Evolutionary conservation across 2,329 filamentous ascomycete genomes (phyloP), one percentile per base, ranked within the genome.

Genomic region (Tolypocladium capitatum): DNA sequence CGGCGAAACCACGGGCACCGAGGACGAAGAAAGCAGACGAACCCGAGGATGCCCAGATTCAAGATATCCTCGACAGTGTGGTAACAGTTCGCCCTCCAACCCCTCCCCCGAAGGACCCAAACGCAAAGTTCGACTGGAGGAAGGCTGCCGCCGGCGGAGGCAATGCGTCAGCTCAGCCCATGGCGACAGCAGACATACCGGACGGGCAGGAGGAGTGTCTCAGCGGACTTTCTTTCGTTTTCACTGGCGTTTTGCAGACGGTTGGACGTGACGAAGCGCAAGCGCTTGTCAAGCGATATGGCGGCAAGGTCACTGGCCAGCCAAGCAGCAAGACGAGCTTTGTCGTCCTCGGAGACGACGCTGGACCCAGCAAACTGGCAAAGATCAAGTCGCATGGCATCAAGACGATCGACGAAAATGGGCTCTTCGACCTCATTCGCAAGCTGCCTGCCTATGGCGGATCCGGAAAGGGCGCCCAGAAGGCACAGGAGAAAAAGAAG

Each of bases 261-360:
- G 77, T 97, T 48, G 82, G 85, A 41, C 81, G 92, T 51, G 89
- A 94, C 6, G 89, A 95, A 57, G 91, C 80, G 1, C 83, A 90
- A 54, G 81, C 78, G 40, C 71, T 98, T 18, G 87, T 97, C 48
- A 98, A 98, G 64, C 81, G 83, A 52, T 94, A 96, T 63, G 94
- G 92, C 38, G 92, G 92, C 46, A 97, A 95, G 66, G 82, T 95
- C 24, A 94, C 84, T 10, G 74, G 72, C 10, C 83, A 80, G 5
- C 92, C 94, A 20, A 97, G 91, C 61, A 85, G 83, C 60, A 97
- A 95, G 66, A 98, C 94, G 1, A 92, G 78, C 59, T 98, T 88
- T 60, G 89, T 98, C 42, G 86, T 98, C 16, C 75, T 98, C 3
- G 92, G 92, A 40, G 77, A 76, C 27, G 92, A 97, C 63, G 92